Conservation (phyloP, 1,284 basidiomycete genomes). For the Heterobasidion occidentale region DNA sequence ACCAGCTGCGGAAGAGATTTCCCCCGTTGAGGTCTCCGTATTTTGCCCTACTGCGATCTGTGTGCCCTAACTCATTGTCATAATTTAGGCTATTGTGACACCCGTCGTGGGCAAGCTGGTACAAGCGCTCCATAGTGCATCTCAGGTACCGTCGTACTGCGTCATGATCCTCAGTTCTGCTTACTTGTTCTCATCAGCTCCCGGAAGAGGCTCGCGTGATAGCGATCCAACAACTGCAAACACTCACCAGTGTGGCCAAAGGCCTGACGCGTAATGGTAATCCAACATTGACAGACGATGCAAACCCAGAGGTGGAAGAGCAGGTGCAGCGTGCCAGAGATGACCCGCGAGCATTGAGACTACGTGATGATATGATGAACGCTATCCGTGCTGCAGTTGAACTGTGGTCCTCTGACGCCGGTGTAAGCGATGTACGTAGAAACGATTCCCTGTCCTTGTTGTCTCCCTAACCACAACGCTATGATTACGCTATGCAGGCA, state of each 20-base stretch:
- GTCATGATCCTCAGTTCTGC: constrained; percentile 27
- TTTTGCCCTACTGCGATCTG: not conserved
- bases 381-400: constrained; percentile 57
- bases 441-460: not conserved
- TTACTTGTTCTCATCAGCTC: constrained; percentile 31
- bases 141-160: constrained; percentile 27
- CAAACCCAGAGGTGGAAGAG: constrained; percentile 32
- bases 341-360: constrained; percentile 52
- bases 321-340: constrained; percentile 54
- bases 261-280: constrained; percentile 75
- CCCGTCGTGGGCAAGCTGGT: constrained; percentile 69
- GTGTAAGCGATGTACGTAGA: constrained; percentile 62
- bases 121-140: constrained; percentile 38
- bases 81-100: constrained; percentile 60
- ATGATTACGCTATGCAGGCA: constrained; percentile 34
- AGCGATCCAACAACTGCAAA: constrained; percentile 66
- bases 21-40: constrained; percentile 58
- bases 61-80: constrained; percentile 3
- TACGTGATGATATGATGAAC: constrained; percentile 58
- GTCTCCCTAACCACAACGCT: not conserved
- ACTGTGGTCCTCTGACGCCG: constrained; percentile 70
- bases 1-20: constrained; percentile 66
- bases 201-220: constrained; percentile 58
- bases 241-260: constrained; percentile 74
- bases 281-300: constrained; percentile 51